These are phyloP conservation scores for Arthrobotrys sinensis DNA, from an alignment of 2,329 filamentous ascomycete species.

Conservation along the genomic window DNA sequence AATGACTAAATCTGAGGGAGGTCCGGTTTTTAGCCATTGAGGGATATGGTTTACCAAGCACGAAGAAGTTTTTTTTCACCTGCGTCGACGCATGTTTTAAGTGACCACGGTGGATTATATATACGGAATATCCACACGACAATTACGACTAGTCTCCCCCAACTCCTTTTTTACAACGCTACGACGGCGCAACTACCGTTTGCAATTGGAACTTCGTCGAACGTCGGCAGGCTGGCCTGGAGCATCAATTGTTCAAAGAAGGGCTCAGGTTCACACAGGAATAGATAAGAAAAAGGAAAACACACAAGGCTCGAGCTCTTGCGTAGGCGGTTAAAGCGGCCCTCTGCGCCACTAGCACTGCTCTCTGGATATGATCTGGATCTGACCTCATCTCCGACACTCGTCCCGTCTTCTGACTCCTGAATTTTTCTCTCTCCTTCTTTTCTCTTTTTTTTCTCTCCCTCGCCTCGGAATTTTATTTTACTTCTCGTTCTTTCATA, in stretches of 20 bases:
- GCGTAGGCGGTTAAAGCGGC: slow-evolving; percentile 45
- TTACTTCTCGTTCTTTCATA: slow-evolving; percentile 21
- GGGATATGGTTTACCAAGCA: slow-evolving; percentile 22
- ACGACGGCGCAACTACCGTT: slow-evolving; percentile 21
- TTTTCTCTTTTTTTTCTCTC: slow-evolving; percentile 6
- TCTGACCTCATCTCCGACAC: slow-evolving; percentile 46
- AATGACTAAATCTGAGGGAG: slow-evolving; percentile 15
- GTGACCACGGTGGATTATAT: slow-evolving; percentile 33
- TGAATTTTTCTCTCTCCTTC: slow-evolving; percentile 13
- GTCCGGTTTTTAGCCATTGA: slow-evolving; percentile 33
- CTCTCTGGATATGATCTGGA: slow-evolving; percentile 35
- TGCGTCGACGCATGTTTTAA: slow-evolving; percentile 33
- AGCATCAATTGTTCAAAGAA: slow-evolving; percentile 13
- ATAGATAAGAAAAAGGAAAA: slow-evolving; percentile 30
- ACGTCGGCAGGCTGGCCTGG: slow-evolving; percentile 28
- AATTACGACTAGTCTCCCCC: slow-evolving; percentile 16
- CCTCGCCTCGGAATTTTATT: slow-evolving; percentile 16
- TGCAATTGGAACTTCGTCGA: slow-evolving; percentile 34
- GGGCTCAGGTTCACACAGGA: slow-evolving; percentile 9
- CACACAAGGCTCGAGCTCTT: slow-evolving; percentile 24
- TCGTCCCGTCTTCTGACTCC: slow-evolving; percentile 33
- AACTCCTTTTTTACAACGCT: slow-evolving; percentile 30
- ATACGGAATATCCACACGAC: slow-evolving; percentile 30
- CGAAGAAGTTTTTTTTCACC: slow-evolving; percentile 27
- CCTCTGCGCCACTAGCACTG: slow-evolving; percentile 34